phyloP scores from a whole-genome alignment of 2,329 filamentous ascomycete genomes.

The Macrophomina pseudophaseolina region DNA sequence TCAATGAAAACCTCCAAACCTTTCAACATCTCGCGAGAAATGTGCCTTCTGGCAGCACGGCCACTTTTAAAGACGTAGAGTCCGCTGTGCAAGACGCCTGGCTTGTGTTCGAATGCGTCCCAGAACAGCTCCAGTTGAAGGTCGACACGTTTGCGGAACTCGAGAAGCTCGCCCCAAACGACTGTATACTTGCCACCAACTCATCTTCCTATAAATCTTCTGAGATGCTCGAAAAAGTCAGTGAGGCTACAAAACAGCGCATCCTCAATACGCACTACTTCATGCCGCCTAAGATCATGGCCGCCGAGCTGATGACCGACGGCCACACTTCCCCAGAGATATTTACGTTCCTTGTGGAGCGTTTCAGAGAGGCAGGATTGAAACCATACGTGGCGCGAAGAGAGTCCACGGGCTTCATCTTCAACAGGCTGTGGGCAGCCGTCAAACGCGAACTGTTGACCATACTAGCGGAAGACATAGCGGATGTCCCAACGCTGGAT shows the following conservation, averaged over 20 bases:
- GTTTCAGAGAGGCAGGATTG: conserved; percentile 48
- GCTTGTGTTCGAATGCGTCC: conserved; percentile 61
- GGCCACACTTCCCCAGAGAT: conserved; percentile 51
- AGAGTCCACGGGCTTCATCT: conserved; percentile 60
- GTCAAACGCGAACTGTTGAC: conserved; percentile 59
- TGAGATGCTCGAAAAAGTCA: conserved; percentile 54
- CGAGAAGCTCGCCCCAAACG: conserved; percentile 48
- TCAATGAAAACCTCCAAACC: conserved; percentile 42
- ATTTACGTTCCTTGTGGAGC: conserved; percentile 53
- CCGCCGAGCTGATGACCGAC: conserved; percentile 61
- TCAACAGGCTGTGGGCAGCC: conserved; percentile 63
- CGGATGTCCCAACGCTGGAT: conserved; percentile 56
- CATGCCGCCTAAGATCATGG: conserved; percentile 50
- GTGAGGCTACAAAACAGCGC: conserved; percentile 42
- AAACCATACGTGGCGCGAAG: conserved; percentile 51
- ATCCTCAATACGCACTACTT: conserved; percentile 60
- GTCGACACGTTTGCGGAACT: conserved; percentile 55
- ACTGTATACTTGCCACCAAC: conserved; percentile 59
- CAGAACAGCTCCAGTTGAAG: conserved; percentile 57
- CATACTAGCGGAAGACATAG: conserved; percentile 58
- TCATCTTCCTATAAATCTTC: conserved; percentile 59
- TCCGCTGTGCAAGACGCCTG: conserved; percentile 53
- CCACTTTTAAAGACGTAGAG: conserved; percentile 45
- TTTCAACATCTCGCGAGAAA: conserved; percentile 17
- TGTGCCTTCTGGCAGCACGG: conserved; percentile 34